Evolutionary conservation across 2,329 filamentous ascomycete genomes (phyloP).

Genomic region (Xylaria sp.): DNA sequence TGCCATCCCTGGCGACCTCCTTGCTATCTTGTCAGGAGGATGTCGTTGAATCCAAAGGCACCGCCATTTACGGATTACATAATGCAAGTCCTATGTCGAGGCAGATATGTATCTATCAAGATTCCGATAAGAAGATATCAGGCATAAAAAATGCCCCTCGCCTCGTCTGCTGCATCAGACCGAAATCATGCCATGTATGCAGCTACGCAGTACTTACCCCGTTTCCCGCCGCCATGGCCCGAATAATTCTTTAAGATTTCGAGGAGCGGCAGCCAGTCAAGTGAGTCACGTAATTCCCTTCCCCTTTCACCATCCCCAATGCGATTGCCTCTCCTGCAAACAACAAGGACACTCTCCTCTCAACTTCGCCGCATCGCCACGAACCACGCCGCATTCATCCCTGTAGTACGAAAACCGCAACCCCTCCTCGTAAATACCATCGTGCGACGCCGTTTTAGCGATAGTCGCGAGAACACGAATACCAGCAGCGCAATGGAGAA

Average conservation of each 20-base stretch:
- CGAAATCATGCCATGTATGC: conserved; percentile 12
- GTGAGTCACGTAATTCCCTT: conserved; percentile 14
- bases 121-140: neutral
- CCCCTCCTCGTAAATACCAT: neutral
- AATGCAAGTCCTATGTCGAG: neutral
- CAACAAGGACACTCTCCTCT: conserved; percentile 9
- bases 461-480: neutral
- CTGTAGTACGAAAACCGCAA: neutral
- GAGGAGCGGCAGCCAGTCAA: conserved; percentile 12
- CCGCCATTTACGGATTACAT: neutral
- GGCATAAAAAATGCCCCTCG: conserved; percentile 14
- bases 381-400: neutral
- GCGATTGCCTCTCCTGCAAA: conserved; percentile 13
- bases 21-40: neutral
- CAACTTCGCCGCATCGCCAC: conserved; percentile 1
- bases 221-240: conserved; percentile 12
- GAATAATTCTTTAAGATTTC: conserved; percentile 11
- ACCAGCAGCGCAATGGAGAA: conserved; percentile 3
- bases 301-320: conserved; percentile 7
- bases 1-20: too few relatives aligned
- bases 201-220: conserved; percentile 10
- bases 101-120: conserved; percentile 1
- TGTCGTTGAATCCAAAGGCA: neutral
- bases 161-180: conserved; percentile 13
- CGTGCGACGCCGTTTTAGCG: neutral